Percentiles rank a stretch among this genome's conserved stretches.
phyloP scores from a whole-genome alignment of 768 basidiomycete species.

The Trametes cubensis region DNA sequence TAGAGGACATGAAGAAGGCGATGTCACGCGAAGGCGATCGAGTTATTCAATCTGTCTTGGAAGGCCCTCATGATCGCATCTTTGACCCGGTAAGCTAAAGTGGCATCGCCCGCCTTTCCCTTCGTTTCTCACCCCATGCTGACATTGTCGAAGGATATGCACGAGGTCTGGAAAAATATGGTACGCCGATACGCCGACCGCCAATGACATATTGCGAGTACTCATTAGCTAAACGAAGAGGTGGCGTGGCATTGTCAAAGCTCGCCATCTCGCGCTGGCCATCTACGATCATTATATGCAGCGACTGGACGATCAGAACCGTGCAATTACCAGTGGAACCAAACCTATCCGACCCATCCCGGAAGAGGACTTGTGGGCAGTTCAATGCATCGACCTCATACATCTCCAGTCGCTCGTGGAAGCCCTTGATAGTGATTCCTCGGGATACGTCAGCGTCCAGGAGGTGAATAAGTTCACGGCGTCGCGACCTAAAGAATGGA shows the following conservation, averaged over 20 bases:
- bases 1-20: conserved; percentile 34
- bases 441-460: conserved; percentile 41
- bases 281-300: conserved; percentile 41
- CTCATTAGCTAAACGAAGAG: conserved; percentile 32
- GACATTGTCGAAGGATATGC: conserved; percentile 43
- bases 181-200: conserved; percentile 30
- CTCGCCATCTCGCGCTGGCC: conserved; percentile 48
- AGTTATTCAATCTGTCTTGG: conserved; percentile 42
- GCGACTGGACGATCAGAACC: conserved; percentile 18
- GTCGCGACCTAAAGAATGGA: conserved; percentile 37
- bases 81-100: conserved; percentile 40
- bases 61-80: conserved; percentile 51
- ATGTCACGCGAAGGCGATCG: conserved; percentile 40
- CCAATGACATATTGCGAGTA: no score
- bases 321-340: background rate
- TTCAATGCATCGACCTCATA: conserved; percentile 38
- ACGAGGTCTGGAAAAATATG: conserved; percentile 57
- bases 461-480: conserved; percentile 39
- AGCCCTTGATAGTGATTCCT: conserved; percentile 46
- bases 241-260: conserved; percentile 57
- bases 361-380: conserved; percentile 38
- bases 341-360: background rate
- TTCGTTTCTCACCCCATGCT: no score
- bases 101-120: no score
- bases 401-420: conserved; percentile 40